Base-by-base conservation (phyloP, 2,329 filamentous ascomycete species). In the Fusarium circinatum region DNA sequence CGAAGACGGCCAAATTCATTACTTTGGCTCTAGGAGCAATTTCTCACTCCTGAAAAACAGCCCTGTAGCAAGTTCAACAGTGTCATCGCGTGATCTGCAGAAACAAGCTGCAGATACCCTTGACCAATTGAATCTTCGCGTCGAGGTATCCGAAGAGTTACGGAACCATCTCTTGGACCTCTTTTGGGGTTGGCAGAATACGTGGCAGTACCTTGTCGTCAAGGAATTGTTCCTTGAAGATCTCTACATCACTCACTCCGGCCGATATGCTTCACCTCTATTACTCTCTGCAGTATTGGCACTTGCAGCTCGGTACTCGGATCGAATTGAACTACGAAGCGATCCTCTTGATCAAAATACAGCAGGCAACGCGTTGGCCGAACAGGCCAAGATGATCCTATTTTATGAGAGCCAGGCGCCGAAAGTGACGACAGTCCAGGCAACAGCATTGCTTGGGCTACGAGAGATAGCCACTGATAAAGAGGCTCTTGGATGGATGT, bases 401-500 rank as follows among this genome's bases (percentile, higher is more conserved):
- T 63, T 34, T 5, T 59, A 59, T 4, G 61, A 63, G 5, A 59
- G 17, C 11, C 61, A 59, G 17, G 52, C 61, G 7, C 52, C 61
- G 4, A 63, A 58, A 1, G 36, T 63, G 5, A 58, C 61, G 6
- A 63, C 61, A 1, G 38, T 59, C 1, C 61, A 63, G 22, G 61
- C 61, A 1, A 36, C 54, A n/a, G 61, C 61, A 1, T 6, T 63
- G 0, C 52, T 63, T 4, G 38, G 41, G 2, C 3, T 63, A 0
- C 28, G 61, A 2, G 61, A 58, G n/a, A 59, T 47, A 26, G 52
- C 61, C 2, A 45, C 41, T 3, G 61, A 58, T 2, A 58, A 63
- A 10, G 61, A 63, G 24, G 61, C 61, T 5, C 42, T 63, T n/a
- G 61, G 42, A 1, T 63, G 61, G 61, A 20, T 63, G 28, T 59